A percentile compares a stretch with the other conserved stretches of the same genome.
These are phyloP conservation scores for Plasmodium inui DNA, from an alignment of 169 alveolate genomes.

Conservation along the genomic window DNA sequence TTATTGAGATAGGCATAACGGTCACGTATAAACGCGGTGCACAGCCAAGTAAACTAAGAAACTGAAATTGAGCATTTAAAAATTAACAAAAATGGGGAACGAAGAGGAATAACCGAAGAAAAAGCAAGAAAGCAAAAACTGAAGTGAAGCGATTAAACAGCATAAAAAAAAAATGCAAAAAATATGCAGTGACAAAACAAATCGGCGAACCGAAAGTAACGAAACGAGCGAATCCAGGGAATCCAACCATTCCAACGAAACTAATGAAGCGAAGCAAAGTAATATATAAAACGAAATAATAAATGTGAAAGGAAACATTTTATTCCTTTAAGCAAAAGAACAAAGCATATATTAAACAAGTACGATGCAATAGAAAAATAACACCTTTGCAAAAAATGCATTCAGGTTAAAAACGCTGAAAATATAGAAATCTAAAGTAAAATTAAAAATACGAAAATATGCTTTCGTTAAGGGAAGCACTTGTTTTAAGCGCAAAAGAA, in stretches of 20 bases:
- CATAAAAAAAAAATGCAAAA: not conserved
- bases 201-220: not conserved
- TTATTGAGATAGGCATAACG: not conserved
- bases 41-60: not conserved
- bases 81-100: not conserved
- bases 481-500: not conserved
- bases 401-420: not conserved
- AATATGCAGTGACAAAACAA: not conserved
- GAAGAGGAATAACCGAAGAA: not conserved
- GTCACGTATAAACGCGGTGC: not conserved
- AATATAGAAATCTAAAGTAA: not conserved
- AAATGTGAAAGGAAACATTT: not conserved
- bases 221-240: not conserved
- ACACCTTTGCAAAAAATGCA: not conserved
- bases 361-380: not conserved
- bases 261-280: not conserved
- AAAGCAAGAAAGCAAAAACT: not conserved
- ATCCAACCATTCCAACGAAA: not conserved
- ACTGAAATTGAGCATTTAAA: not conserved
- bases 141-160: not conserved
- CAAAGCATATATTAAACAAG: not conserved
- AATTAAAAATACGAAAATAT: not conserved
- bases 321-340: not conserved
- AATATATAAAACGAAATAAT: not conserved
- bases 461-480: not conserved